These are phyloP conservation scores for Anthostomella pinea DNA, from an alignment of 2,329 filamentous ascomycete genomes.

Conservation along the genomic window DNA sequence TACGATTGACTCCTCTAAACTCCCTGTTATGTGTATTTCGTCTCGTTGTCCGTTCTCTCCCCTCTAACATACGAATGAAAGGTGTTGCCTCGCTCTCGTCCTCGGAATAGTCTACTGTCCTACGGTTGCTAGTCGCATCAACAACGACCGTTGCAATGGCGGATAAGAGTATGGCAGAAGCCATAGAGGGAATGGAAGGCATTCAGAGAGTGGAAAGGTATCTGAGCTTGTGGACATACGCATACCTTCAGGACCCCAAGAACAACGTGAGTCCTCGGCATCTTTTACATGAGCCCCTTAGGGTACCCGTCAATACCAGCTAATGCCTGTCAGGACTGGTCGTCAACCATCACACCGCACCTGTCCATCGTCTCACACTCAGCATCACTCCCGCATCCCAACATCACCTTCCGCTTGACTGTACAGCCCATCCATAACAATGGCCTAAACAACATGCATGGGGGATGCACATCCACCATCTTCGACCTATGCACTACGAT, in stretches of 20 bases:
- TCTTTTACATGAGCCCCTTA: neutral
- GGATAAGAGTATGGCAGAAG: neutral
- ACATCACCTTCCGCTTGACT: slow-evolving; percentile 45
- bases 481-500: slow-evolving; percentile 65
- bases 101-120: neutral
- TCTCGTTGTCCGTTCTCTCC: too few species aligned
- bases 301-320: neutral
- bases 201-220: slow-evolving; percentile 11
- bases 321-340: slow-evolving; percentile 41
- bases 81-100: too few species aligned
- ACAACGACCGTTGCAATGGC: neutral
- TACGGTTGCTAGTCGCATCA: neutral
- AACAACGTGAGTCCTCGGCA: slow-evolving; percentile 10
- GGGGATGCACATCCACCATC: slow-evolving; percentile 62
- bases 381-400: slow-evolving; percentile 34
- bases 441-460: slow-evolving; percentile 53
- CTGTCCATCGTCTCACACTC: slow-evolving; percentile 40
- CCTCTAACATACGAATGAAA: too few species aligned
- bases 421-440: slow-evolving; percentile 53
- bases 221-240: slow-evolving; percentile 6
- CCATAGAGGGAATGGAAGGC: neutral
- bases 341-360: slow-evolving; percentile 39
- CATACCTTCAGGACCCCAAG: slow-evolving; percentile 7
- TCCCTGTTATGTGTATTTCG: too few species aligned
- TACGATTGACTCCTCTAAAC: too few species aligned